These are phyloP conservation scores for Quercus cerris DNA, from an alignment of 306 rosid genomes.

Conservation along the genomic window DNA sequence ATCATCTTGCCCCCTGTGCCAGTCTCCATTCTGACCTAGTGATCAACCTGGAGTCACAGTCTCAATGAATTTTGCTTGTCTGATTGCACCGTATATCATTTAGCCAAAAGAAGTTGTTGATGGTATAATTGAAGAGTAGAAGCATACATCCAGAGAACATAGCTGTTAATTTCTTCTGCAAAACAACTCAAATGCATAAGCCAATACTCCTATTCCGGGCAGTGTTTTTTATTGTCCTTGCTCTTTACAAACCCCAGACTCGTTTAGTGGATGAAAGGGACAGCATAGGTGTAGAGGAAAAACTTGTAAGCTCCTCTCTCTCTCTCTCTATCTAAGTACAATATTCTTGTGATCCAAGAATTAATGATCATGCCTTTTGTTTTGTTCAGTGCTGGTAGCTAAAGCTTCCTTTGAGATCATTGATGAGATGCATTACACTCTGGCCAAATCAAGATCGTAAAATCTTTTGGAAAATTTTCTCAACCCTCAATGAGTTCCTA, in stretches of 20 bases:
- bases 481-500: not conserved
- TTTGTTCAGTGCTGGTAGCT: not conserved
- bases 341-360: not conserved
- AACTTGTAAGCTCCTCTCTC: not conserved
- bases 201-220: too few relatives aligned
- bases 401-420: not conserved
- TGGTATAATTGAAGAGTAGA: not conserved
- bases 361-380: not conserved
- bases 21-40: constrained; percentile 76
- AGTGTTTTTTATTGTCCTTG: too few relatives aligned
- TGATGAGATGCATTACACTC: not conserved
- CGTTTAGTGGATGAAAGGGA: not conserved
- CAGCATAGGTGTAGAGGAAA: not conserved
- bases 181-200: not conserved
- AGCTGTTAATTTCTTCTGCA: not conserved
- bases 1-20: constrained; percentile 93
- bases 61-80: not conserved
- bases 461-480: not conserved
- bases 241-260: too few relatives aligned
- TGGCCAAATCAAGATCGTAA: not conserved
- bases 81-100: too few relatives aligned
- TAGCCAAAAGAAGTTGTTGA: not conserved
- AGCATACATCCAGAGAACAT: not conserved
- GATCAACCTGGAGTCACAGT: not conserved
- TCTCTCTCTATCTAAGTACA: not conserved